Evolutionary conservation across 345 rosid genomes (phyloP), one percentile per base, ranked within the genome.

Genomic region (Limnanthes douglasii): DNA sequence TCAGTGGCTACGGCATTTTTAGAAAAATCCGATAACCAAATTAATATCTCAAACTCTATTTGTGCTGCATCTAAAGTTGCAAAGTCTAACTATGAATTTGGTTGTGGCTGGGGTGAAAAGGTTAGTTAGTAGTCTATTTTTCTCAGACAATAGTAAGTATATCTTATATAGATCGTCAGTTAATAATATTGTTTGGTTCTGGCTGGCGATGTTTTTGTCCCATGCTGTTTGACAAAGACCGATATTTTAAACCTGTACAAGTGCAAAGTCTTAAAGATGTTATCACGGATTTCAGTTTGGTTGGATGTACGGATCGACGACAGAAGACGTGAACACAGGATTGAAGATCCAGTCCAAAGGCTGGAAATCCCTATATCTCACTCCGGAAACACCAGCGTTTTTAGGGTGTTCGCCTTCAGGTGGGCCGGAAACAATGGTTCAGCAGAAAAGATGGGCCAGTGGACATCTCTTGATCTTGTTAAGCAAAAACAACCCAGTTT

Each of bases 391-490:
- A 9, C 69, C 62, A 0, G 78, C 77, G 0, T 86, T 86, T 45
- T 34, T 70, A 8, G 92, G 96, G 0, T 69, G 70, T 36, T 53
- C 64, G 6, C 84, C 84, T 0, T 8, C 57, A 0, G 43, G 56
- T 7, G 68, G 71, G 2, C 70, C 81, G 0, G 53, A 34, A 3
- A 34, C 56, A 0, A 33, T 81, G 76, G 25, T 36, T 29, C 94
- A 81, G 15, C 59, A 56, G 15, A 70, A 70, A 40, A 61, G 86
- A 35, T 86, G 92, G 92, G 43, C 61, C 8, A 66, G 78, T 0
- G 94, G 92, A 3, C 3, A 68, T 8, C 70, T 70, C 4, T 86
- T 81, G 53, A 21, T 68, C 18, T 37, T 72, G 29, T 32, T 73
- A 26, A 51, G 53, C 51, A 49, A 36, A 21, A 47, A 18, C 5